Conservation (phyloP, 345 rosid genomes). For the Eucalyptus microcorys region DNA sequence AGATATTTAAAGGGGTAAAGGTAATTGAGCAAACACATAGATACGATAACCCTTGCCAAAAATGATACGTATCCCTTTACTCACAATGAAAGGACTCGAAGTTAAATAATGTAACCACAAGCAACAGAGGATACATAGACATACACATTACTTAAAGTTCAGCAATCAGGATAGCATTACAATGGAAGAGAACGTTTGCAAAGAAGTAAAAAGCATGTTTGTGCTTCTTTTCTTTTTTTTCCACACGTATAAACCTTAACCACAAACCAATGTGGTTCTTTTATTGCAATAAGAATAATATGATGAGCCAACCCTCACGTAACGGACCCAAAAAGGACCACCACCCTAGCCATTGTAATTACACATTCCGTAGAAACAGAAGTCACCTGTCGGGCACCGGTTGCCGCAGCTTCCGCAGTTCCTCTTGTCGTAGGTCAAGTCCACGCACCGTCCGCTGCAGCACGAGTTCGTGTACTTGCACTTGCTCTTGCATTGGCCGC, state of each 20-base stretch:
- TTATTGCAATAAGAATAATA: constrained; percentile 16
- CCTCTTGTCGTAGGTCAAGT: constrained; percentile 43
- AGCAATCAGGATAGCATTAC: not conserved
- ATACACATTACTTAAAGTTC: not conserved
- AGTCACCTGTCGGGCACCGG: constrained; percentile 20
- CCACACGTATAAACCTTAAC: not conserved
- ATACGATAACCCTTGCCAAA: not conserved
- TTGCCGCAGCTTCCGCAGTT: constrained; percentile 70
- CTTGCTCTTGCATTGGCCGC: constrained; percentile 64
- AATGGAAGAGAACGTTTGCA: not conserved
- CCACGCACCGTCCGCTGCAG: constrained; percentile 65
- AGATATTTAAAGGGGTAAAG: not conserved
- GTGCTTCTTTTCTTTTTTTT: not conserved
- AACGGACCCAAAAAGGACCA: not conserved
- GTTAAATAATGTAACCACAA: not conserved
- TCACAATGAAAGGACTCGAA: not conserved
- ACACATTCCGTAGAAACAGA: constrained; percentile 71
- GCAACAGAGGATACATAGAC: not conserved
- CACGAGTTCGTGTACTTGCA: constrained; percentile 54
- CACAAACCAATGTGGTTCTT: not conserved
- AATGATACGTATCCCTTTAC: not conserved
- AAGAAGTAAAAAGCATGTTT: not conserved
- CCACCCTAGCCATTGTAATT: constrained; percentile 14
- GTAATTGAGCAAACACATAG: not conserved
- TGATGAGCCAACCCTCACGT: not conserved